Evolutionary conservation across 768 basidiomycete species (phyloP).

Genomic region (Mrakia blollopis): DNA sequence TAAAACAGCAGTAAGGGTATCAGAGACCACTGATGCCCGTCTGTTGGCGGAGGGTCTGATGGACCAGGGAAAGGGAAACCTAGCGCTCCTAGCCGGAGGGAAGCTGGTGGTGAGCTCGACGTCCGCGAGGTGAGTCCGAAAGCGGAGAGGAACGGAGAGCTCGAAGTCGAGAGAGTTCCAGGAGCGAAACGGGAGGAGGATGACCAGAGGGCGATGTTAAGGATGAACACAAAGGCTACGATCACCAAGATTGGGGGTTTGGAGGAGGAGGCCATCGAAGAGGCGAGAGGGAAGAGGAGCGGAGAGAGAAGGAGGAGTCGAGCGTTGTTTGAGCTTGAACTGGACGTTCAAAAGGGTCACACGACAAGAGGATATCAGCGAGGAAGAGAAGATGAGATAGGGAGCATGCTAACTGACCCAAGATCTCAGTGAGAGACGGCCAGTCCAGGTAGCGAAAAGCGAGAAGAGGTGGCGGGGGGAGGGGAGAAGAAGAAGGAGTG

Average conservation of each 20-base stretch:
- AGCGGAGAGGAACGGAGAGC: neutral
- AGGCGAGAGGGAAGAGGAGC: neutral
- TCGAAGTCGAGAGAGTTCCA: conserved; percentile 43
- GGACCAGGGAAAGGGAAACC: conserved; percentile 28
- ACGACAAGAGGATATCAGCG: too few species aligned
- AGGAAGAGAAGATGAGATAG: too few species aligned
- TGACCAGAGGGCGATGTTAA: conserved; percentile 67
- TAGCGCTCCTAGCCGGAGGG: neutral
- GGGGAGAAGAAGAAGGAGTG: too few species aligned
- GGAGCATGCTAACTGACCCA: too few species aligned
- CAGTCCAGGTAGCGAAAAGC: too few species aligned
- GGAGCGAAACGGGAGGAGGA: conserved; percentile 45
- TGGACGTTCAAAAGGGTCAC: too few species aligned
- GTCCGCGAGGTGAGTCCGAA: neutral
- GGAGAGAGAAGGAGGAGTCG: neutral
- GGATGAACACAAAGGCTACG: conserved; percentile 53
- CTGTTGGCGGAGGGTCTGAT: neutral
- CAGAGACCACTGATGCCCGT: neutral
- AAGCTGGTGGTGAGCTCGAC: neutral
- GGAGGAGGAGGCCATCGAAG: neutral
- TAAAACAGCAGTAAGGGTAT: conserved; percentile 24
- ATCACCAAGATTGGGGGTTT: conserved; percentile 38
- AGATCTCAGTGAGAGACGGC: too few species aligned
- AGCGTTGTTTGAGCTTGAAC: neutral
- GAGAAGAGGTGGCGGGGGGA: too few species aligned